Evolutionary conservation across 2,329 filamentous ascomycete species (phyloP).

Genomic region (Cercospora citrullina): DNA sequence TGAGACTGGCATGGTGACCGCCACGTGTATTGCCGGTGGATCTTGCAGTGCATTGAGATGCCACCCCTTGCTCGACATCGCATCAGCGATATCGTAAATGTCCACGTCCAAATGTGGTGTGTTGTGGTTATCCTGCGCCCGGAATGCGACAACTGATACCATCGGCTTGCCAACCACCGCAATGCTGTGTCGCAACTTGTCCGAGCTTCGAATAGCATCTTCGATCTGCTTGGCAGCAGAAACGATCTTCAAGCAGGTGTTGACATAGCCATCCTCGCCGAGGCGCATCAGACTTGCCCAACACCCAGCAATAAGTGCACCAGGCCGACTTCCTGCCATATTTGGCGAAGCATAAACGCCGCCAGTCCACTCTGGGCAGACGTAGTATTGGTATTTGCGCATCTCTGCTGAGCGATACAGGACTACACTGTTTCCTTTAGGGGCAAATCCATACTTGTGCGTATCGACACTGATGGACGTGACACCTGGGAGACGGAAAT

Average conservation of each 20-base stretch:
- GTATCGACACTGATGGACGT: slow-evolving; percentile 96
- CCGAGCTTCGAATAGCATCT: slow-evolving; percentile 68
- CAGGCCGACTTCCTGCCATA: slow-evolving; percentile 87
- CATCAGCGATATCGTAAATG: slow-evolving; percentile 92
- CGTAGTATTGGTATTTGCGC: slow-evolving; percentile 92
- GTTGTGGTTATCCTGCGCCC: slow-evolving; percentile 46
- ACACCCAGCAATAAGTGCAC: slow-evolving; percentile 91
- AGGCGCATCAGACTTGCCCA: slow-evolving; percentile 90
- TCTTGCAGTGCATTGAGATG: slow-evolving; percentile 92
- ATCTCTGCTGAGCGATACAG: slow-evolving; percentile 80
- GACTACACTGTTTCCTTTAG: slow-evolving; percentile 92
- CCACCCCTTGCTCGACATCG: slow-evolving; percentile 82
- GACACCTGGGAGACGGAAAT: slow-evolving; percentile 91
- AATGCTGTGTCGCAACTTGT: slow-evolving; percentile 69
- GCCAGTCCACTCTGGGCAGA: slow-evolving; percentile 90
- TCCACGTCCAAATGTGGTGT: slow-evolving; percentile 63
- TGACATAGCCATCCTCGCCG: slow-evolving; percentile 84
- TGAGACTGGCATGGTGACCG: slow-evolving; percentile 83
- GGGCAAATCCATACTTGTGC: slow-evolving; percentile 98
- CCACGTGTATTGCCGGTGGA: slow-evolving; percentile 89
- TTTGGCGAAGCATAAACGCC: slow-evolving; percentile 94
- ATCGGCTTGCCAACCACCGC: slow-evolving; percentile 80
- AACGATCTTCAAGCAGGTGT: slow-evolving; percentile 84
- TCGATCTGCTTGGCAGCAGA: slow-evolving; percentile 81
- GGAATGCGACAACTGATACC: slow-evolving; percentile 88